Conservation (phyloP, 2,329 filamentous ascomycete genomes). For the Torrubiella hemipterigena region DNA sequence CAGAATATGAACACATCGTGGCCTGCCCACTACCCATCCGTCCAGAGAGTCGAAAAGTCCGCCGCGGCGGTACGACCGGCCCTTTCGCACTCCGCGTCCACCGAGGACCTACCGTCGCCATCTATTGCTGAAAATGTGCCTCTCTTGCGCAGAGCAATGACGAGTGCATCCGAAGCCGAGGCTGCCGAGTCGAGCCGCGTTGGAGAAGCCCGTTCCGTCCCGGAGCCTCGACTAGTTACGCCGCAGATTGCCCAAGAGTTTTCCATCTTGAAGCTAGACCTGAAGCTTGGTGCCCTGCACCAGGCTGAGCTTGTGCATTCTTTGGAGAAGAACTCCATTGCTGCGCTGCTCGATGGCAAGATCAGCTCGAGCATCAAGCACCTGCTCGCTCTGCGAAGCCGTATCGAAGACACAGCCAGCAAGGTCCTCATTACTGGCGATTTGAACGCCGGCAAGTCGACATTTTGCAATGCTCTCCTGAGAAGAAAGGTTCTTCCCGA, state of each 20-base stretch:
- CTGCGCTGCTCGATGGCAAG: slow-evolving; percentile 82
- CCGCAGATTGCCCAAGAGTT: slow-evolving; percentile 93
- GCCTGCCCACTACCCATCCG: slow-evolving; percentile 90
- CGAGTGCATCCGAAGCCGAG: slow-evolving; percentile 44
- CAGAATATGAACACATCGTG: slow-evolving; percentile 84
- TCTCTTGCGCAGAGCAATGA: slow-evolving; percentile 56
- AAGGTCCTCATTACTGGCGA: slow-evolving; percentile 96
- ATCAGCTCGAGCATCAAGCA: slow-evolving; percentile 91
- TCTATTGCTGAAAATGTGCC: slow-evolving; percentile 31
- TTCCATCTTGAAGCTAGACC: slow-evolving; percentile 84
- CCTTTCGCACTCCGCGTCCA: slow-evolving; percentile 52
- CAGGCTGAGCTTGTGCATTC: slow-evolving; percentile 91
- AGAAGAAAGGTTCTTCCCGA: slow-evolving; percentile 88
- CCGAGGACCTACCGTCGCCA: slow-evolving; percentile 29
- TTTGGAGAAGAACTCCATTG: slow-evolving; percentile 82
- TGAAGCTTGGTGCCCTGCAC: slow-evolving; percentile 77
- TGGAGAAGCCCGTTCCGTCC: slow-evolving; percentile 45
- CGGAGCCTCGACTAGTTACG: slow-evolving; percentile 75
- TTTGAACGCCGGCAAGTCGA: slow-evolving; percentile 94
- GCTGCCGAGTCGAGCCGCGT: slow-evolving; percentile 61
- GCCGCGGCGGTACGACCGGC: slow-evolving; percentile 36
- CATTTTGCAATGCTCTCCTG: slow-evolving; percentile 94
- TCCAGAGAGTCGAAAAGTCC: slow-evolving; percentile 46
- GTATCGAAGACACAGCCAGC: slow-evolving; percentile 94
- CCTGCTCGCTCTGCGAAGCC: slow-evolving; percentile 71